Percentiles rank a stretch among this genome's conserved stretches.
Conservation (phyloP, 148 eudicot genomes). For the Spergularia bocconei region DNA sequence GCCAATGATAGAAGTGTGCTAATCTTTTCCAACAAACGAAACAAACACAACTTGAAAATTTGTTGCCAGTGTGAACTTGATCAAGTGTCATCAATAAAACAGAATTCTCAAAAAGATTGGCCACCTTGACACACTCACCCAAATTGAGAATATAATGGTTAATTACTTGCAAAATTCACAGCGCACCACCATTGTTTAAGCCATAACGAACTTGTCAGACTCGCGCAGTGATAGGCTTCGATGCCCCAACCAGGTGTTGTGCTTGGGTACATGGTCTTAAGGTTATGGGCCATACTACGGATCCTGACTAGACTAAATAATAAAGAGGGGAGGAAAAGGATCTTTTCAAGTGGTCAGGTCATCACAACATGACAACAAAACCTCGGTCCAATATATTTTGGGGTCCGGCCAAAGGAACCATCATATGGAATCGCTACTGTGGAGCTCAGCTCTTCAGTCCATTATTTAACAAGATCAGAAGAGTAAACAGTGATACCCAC, state of each 20-base stretch:
- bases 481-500: neutral
- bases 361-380: no score
- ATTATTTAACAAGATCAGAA: neutral
- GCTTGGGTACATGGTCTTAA: neutral
- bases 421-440: no score
- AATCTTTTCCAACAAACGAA: neutral
- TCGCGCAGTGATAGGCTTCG: neutral
- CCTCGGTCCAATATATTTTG: no score
- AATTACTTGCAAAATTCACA: neutral
- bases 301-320: neutral
- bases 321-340: neutral
- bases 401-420: no score
- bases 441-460: neutral
- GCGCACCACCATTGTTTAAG: neutral
- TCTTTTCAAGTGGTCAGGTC: neutral
- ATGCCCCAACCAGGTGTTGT: neutral
- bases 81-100: neutral
- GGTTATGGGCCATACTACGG: neutral
- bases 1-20: neutral
- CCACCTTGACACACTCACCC: constrained; percentile 3
- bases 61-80: neutral
- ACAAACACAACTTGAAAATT: neutral
- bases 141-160: neutral
- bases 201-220: neutral
- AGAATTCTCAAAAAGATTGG: neutral